Evolutionary conservation across 169 alveolate genomes (phyloP).

Genomic region (Cryptosporidium baileyi): DNA sequence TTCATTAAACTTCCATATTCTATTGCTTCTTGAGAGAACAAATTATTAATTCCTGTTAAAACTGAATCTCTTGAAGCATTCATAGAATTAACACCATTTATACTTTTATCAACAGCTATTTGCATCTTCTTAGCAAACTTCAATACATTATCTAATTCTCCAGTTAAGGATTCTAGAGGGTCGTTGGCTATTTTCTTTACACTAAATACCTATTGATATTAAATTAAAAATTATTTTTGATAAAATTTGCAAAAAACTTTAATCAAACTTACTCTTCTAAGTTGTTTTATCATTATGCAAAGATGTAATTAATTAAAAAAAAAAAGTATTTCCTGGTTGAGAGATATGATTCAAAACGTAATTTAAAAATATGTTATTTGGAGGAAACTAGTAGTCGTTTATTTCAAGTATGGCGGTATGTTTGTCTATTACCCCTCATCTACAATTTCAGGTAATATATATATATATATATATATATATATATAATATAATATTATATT

Average conservation of each 20-base stretch:
- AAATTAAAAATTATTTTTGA: background rate
- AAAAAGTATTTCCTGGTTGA: too few relatives aligned
- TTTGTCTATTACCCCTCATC: too few relatives aligned
- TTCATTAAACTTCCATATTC: constrained; percentile 65
- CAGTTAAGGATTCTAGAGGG: constrained; percentile 53
- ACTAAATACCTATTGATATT: background rate
- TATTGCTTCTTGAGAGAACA: constrained; percentile 57
- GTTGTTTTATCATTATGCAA: constrained; percentile 11
- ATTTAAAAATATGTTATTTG: too few relatives aligned
- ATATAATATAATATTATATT: too few relatives aligned
- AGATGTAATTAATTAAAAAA: background rate
- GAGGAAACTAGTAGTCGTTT: too few relatives aligned
- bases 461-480: too few relatives aligned
- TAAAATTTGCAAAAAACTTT: background rate
- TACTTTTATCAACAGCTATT: constrained; percentile 46
- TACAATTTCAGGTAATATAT: too few relatives aligned
- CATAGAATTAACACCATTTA: background rate
- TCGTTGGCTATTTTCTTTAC: constrained; percentile 48
- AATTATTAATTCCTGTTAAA: constrained; percentile 1
- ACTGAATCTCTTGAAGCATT: constrained; percentile 20
- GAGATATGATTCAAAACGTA: too few relatives aligned
- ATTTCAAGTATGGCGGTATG: too few relatives aligned
- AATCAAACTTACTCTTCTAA: constrained; percentile 48
- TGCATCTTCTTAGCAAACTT: constrained; percentile 53
- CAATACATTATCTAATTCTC: constrained; percentile 53